These are phyloP conservation scores for Sambucus nigra DNA, from an alignment of 129 eudicot species.

Conservation along the genomic window DNA sequence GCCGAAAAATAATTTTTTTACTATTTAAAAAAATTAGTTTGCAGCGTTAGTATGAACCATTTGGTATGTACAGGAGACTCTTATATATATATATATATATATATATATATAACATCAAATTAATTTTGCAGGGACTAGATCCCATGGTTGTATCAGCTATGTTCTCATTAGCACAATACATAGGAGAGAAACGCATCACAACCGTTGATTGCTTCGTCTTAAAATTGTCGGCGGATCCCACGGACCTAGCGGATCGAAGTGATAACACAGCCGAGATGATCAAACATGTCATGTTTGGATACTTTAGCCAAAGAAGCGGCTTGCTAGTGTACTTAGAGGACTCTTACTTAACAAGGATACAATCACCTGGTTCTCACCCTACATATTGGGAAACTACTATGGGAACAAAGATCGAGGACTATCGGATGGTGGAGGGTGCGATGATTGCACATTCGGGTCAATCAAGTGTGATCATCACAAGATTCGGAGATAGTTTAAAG, in stretches of 20 bases:
- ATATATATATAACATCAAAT: not conserved
- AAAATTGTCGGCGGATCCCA: conserved; percentile 67
- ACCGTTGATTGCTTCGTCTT: conserved; percentile 67
- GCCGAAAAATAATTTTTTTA: too few relatives aligned
- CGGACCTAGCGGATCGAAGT: conserved; percentile 74
- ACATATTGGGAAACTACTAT: conserved; percentile 92
- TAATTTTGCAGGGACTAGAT: conserved; percentile 65
- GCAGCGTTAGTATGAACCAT: too few relatives aligned
- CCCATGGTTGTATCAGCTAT: conserved; percentile 64
- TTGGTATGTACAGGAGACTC: too few relatives aligned
- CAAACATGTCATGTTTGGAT: conserved; percentile 80
- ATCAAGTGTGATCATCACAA: conserved; percentile 62
- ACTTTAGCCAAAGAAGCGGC: conserved; percentile 89
- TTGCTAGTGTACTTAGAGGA: conserved; percentile 70
- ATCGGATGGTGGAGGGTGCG: conserved; percentile 62
- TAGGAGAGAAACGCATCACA: conserved; percentile 70
- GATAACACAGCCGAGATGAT: conserved; percentile 93
- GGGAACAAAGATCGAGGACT: conserved; percentile 80
- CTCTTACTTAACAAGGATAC: conserved; percentile 82
- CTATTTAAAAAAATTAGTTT: too few relatives aligned
- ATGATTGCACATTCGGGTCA: conserved; percentile 89
- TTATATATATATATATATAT: too few relatives aligned
- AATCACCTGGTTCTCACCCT: conserved; percentile 77
- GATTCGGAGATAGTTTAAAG: conserved; percentile 76
- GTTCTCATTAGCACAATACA: conserved; percentile 76